phyloP scores from a whole-genome alignment of 2,329 filamentous ascomycete genomes.

The Teratosphaeria nubilosa region DNA sequence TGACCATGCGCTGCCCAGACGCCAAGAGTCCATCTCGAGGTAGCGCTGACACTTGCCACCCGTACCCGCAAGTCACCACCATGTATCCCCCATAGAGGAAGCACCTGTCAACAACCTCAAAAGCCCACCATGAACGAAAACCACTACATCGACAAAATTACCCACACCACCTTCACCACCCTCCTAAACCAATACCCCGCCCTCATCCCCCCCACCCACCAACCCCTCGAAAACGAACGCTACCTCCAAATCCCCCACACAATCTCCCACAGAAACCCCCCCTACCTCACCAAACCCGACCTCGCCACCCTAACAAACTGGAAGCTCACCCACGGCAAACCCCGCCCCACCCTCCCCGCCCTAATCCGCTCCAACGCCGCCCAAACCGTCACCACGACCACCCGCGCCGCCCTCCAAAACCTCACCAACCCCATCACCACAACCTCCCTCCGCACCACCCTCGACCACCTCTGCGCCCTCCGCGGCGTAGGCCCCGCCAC shows the following conservation, averaged over 20 bases:
- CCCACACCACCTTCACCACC: conserved; percentile 10
- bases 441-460: neutral
- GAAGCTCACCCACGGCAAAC: conserved; percentile 55
- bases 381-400: conserved; percentile 36
- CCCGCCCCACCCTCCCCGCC: conserved; percentile 35
- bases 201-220: conserved; percentile 29
- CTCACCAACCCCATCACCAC: too few relatives aligned
- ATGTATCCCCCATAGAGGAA: neutral
- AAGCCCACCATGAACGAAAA: conserved; percentile 1
- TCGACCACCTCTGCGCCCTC: conserved; percentile 43
- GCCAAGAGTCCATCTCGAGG: neutral
- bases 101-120: neutral
- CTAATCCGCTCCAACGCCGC: conserved; percentile 50
- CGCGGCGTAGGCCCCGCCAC: conserved; percentile 71
- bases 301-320: conserved; percentile 55
- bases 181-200: conserved; percentile 17
- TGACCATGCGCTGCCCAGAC: neutral
- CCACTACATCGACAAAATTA: conserved; percentile 13
- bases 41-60: too few relatives aligned
- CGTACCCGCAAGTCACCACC: too few relatives aligned
- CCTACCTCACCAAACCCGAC: conserved; percentile 45
- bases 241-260: conserved; percentile 43
- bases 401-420: conserved; percentile 41
- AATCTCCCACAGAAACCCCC: conserved; percentile 32
- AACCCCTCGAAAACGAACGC: conserved; percentile 51